Conservation (phyloP, 345 rosid species). For the Eucalyptus erythrocorys region DNA sequence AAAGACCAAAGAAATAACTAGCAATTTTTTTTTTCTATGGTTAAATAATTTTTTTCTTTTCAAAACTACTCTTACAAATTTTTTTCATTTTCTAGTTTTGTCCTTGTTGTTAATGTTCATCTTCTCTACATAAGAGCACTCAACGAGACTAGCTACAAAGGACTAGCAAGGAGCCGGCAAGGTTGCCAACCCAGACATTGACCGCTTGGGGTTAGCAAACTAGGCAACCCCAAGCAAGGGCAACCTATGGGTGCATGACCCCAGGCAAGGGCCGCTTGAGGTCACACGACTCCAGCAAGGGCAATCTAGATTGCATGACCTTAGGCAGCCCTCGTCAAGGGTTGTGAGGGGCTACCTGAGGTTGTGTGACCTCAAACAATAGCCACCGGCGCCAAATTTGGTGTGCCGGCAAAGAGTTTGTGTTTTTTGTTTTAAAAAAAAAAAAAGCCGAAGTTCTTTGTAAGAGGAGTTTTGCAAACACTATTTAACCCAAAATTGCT, state of each 20-base stretch:
- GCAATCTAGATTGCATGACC: not conserved
- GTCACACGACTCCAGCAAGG: rapidly evolving
- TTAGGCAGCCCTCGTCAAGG: not conserved
- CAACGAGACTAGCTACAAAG: rapidly evolving
- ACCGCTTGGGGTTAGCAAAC: not conserved
- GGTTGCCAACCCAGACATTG: not conserved
- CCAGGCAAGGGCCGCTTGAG: rapidly evolving
- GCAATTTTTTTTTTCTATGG: not conserved
- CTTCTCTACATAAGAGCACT: not conserved
- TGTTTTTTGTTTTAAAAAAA: too few relatives aligned
- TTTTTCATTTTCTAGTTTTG: not conserved
- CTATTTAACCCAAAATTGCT: too few relatives aligned
- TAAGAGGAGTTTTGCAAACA: too few relatives aligned
- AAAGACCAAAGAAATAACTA: not conserved
- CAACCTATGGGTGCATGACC: not conserved
- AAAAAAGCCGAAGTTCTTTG: not conserved
- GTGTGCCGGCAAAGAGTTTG: too few relatives aligned
- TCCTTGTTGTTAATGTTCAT: not conserved
- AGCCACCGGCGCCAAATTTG: rapidly evolving
- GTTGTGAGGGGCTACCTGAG: not conserved
- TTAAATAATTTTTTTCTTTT: too few relatives aligned
- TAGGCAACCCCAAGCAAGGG: rapidly evolving
- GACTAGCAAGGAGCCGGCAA: rapidly evolving
- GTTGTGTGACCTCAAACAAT: not conserved
- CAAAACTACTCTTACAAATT: not conserved